phyloP scores from a whole-genome alignment of 2,329 filamentous ascomycete species.

The Stachybotrys chartarum region DNA sequence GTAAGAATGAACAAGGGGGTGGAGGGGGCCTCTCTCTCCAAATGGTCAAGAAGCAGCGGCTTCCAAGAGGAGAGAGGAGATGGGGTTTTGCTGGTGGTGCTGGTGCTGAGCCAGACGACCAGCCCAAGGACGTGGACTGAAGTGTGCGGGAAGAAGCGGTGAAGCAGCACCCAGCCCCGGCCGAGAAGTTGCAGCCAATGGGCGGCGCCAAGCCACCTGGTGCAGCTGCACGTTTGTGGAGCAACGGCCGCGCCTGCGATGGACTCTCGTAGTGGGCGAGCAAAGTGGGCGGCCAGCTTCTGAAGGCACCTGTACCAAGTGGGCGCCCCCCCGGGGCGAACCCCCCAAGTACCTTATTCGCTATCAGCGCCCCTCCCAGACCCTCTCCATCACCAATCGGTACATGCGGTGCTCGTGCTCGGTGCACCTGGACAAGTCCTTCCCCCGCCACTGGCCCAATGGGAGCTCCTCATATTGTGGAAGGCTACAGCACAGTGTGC shows the following conservation, averaged over 20 bases:
- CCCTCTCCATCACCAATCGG: background rate
- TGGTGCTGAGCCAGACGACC: background rate
- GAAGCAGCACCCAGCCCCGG: constrained; percentile 25
- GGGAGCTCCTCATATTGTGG: background rate
- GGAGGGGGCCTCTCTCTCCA: background rate
- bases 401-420: background rate
- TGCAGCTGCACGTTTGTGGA: constrained; percentile 19
- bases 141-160: constrained; percentile 27
- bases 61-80: background rate
- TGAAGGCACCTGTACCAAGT: background rate
- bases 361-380: background rate
- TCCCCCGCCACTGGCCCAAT: background rate
- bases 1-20: background rate
- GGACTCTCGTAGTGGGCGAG: constrained; percentile 9
- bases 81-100: background rate
- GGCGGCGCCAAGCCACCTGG: constrained; percentile 19
- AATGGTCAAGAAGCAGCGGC: background rate
- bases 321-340: background rate
- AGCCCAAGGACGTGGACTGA: background rate
- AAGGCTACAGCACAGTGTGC: background rate
- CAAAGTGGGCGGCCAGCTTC: constrained; percentile 8
- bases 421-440: background rate
- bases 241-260: constrained; percentile 3
- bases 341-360: background rate
- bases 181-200: constrained; percentile 26